Evolutionary conservation across 2,329 filamentous ascomycete species (phyloP), one percentile per base, ranked within the genome.

Genomic region (Aspergillus pseudoviridinutans): DNA sequence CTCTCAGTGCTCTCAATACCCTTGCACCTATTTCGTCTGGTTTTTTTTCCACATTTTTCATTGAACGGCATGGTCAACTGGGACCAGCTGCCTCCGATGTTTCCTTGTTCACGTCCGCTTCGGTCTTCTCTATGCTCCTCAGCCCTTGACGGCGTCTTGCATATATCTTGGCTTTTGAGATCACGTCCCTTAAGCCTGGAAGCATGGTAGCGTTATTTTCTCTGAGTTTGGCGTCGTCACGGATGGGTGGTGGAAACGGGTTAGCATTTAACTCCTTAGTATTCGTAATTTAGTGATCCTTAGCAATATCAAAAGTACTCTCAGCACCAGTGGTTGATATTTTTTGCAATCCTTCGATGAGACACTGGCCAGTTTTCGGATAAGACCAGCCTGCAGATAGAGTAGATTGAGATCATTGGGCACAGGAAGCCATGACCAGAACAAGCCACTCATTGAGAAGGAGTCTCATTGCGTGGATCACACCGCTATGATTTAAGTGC

Each of bases 11-110:
- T 42, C 55, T 49, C 47, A 41, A 54, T 53, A 49, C 24, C 41
- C 54, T 62, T 56, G 55, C 50, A 49, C 35, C 49, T 61, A 56
- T 27, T 22, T 44, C n/a, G n/a, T 50, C 50, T 28, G 32, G n/a
- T 44, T 28, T 42, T 44, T 44, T 22, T 51, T 51, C 44, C 12
- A 27, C 49, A 10, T 49, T 53, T 38, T 50, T 53, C 27, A 41
- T 41, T 47, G 24, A 4, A 47, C 44, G 44, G 14, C 44, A 47
- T 14, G 27, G 44, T 14, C 44, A 14, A 8, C 44, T 47, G 42
- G 44, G 24, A 47, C 22, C 20, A 29, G 3, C 12, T 27, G 9
- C 10, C 22, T 24, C 20, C 6, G 22, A 24, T 44, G 8, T 22
- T 44, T 44, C 8, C 41, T 12, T 12, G 44, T 10, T 25, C 9